These are phyloP conservation scores for Penicillium fimorum DNA, from an alignment of 495 filamentous ascomycete genomes.

Conservation along the genomic window DNA sequence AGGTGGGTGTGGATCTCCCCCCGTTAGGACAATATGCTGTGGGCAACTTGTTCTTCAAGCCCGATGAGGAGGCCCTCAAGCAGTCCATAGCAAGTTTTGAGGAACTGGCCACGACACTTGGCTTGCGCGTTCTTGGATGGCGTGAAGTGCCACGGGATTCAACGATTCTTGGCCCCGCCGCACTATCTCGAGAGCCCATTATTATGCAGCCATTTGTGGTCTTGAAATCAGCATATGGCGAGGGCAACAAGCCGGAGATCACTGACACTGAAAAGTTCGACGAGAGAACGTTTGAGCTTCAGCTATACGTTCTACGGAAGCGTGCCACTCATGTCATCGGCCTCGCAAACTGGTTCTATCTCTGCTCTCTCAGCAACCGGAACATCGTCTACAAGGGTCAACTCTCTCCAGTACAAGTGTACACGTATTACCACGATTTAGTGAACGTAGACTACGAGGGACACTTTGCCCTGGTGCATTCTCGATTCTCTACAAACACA, in stretches of 20 bases:
- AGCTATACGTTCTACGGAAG: constrained; percentile 94
- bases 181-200: constrained; percentile 87
- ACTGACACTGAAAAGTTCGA: constrained; percentile 81
- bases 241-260: constrained; percentile 75
- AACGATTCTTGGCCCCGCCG: constrained; percentile 87
- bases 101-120: constrained; percentile 83
- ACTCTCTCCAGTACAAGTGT: constrained; percentile 94
- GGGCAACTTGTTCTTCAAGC: constrained; percentile 99
- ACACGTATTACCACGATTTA: constrained; percentile 97
- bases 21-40: constrained; percentile 92
- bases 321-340: constrained; percentile 91
- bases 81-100: constrained; percentile 88
- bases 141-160: constrained; percentile 93
- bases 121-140: constrained; percentile 92
- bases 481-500: constrained; percentile 98
- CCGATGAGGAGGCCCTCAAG: constrained; percentile 80
- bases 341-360: constrained; percentile 98
- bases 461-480: constrained; percentile 96
- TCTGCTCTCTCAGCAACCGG: constrained; percentile 96
- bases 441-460: constrained; percentile 97
- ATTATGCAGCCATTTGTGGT: constrained; percentile 97
- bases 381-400: constrained; percentile 99
- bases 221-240: constrained; percentile 78
- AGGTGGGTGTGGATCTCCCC: constrained; percentile 82
- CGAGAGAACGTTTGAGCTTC: constrained; percentile 82